Base-by-base conservation (phyloP, 176 grass and related monocot species). In the Bolboschoenus planiculmis region DNA sequence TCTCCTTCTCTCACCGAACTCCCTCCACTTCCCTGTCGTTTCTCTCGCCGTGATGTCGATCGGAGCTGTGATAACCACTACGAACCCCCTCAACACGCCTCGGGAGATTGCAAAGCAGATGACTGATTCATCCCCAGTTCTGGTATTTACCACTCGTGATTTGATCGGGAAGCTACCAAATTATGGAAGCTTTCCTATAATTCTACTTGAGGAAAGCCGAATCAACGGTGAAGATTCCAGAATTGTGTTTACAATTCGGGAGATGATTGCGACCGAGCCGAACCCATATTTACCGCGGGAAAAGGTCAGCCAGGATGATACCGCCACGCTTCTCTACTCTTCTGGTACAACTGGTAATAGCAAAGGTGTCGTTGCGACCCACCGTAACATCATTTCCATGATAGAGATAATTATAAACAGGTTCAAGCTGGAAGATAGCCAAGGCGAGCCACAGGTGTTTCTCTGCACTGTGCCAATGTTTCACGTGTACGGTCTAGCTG, bases 381-480 rank as follows among this genome's bases (percentile, higher is more conserved):
- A 97, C 83, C 86, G 92, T 24, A 97, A 81, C 77, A 90, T 97
- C 67, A 97, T 97, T 80, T 67, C 94, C 83, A 97, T 94, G 94
- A 92, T 97, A 21, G 91, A 97, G 87, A 94, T 97, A 81, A 82
- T 97, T 84, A 84, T 94, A 56, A 92, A 83, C 20, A 88, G 95
- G 1, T 97, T 97, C 88, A 89, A 91, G 68, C 92, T 97, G 71
- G 92, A 97, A 64, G 85, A 60, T 0, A 56, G 70, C 44, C 84
- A 87, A 0, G 71, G 61, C 56, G n/a, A 20, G 27, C 89, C 87
- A 0, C 85, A 94, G 83, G 80, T 88, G 0, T 97, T 97, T 89
- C 91, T 97, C 85, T 97, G 95, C 88, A 97, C 92, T 0, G 95
- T 97, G 37, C 92, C 95, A 50, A 97, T 94, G 92, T 97, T 97